Evolutionary conservation across 2,329 filamentous ascomycete species (phyloP).

Genomic region (Periconia macrospinosa): DNA sequence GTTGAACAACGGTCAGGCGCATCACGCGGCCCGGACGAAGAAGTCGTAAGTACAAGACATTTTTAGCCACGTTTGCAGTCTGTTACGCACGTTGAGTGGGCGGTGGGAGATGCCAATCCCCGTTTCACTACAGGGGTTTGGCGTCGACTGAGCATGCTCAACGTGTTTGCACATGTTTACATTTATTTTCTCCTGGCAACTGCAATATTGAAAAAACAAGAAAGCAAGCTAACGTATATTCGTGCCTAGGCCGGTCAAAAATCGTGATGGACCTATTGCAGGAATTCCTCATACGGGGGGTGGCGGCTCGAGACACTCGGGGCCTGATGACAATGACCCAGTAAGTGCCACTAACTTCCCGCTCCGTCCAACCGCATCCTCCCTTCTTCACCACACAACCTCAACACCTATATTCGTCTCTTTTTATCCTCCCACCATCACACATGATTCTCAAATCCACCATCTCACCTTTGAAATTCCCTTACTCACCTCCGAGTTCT

Average conservation of each 20-base stretch:
- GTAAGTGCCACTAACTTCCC: constrained; percentile 52
- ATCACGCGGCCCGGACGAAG: constrained; percentile 36
- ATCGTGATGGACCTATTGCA: constrained; percentile 68
- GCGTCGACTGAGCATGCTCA: constrained; percentile 36
- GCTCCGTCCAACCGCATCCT: constrained; percentile 46
- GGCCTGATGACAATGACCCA: constrained; percentile 60
- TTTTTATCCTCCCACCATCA: constrained; percentile 29
- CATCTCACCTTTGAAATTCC: constrained; percentile 32
- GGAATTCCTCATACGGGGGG: constrained; percentile 61
- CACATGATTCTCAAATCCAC: constrained; percentile 36
- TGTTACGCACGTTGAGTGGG: constrained; percentile 13
- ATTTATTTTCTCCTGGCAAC: constrained; percentile 15
- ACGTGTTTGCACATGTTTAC: constrained; percentile 37
- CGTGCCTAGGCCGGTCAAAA: constrained; percentile 70
- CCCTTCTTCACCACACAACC: constrained; percentile 39
- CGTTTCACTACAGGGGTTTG: constrained; percentile 27
- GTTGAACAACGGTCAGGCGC: constrained; percentile 34
- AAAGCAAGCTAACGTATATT: constrained; percentile 33
- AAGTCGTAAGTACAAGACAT: constrained; percentile 37
- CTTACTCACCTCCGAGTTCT: constrained; percentile 39
- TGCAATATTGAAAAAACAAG: constrained; percentile 12
- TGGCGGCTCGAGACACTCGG: constrained; percentile 65
- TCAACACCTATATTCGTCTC: constrained; percentile 29
- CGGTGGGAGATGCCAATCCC: constrained; percentile 24
- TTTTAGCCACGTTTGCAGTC: constrained; percentile 10